phyloP scores from a whole-genome alignment of 768 basidiomycete species.

The Kwoniella mangroviensis region DNA sequence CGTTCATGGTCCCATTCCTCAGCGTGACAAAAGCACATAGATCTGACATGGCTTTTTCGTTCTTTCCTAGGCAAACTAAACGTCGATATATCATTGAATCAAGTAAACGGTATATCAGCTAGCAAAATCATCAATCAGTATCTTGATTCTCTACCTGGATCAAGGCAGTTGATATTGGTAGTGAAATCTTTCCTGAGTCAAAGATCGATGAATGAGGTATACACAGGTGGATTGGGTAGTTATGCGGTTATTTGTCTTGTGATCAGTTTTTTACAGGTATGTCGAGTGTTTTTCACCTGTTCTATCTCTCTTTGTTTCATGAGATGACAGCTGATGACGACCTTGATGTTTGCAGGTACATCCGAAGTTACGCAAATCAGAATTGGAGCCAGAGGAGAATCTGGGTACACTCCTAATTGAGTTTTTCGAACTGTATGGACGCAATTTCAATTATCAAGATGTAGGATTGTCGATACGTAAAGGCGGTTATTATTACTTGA shows the following conservation, averaged over 20 bases:
- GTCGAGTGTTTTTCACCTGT: constrained; percentile 26
- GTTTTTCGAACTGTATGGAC: constrained; percentile 95
- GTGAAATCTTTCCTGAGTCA: constrained; percentile 89
- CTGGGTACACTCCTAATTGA: constrained; percentile 94
- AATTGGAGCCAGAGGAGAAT: constrained; percentile 85
- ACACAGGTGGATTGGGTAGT: constrained; percentile 88
- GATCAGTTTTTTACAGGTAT: constrained; percentile 86
- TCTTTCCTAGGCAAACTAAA: constrained; percentile 68
- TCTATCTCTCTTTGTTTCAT: not conserved
- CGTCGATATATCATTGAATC: constrained; percentile 94
- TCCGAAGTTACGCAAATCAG: constrained; percentile 84
- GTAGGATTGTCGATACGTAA: constrained; percentile 85
- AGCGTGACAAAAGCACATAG: too few relatives aligned
- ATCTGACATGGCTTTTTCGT: not conserved
- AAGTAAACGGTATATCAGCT: constrained; percentile 78
- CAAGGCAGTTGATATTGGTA: constrained; percentile 82
- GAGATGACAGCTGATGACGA: constrained; percentile 10
- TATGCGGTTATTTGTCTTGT: constrained; percentile 93
- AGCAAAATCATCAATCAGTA: constrained; percentile 81
- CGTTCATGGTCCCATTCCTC: not conserved
- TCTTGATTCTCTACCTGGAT: constrained; percentile 72
- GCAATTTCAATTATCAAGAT: constrained; percentile 86
- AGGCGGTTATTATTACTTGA: constrained; percentile 87
- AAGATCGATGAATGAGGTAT: constrained; percentile 96
- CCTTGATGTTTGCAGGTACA: constrained; percentile 70